A percentile compares a stretch with the other conserved stretches of the same genome.
phyloP scores from a whole-genome alignment of 805 yeast species.

The Candida coleopterorum region DNA sequence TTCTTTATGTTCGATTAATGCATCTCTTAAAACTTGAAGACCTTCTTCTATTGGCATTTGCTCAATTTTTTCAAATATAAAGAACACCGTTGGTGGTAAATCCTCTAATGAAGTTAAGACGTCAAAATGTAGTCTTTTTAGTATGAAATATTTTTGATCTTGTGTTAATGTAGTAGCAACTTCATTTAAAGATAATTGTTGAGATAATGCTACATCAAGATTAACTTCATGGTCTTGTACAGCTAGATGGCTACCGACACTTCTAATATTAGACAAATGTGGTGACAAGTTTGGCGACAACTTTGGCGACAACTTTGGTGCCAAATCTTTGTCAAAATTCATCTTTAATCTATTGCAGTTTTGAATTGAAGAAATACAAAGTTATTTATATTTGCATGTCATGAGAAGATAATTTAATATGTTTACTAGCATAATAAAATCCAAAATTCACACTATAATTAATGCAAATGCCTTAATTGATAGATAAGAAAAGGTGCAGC shows the following conservation, averaged over 20 bases:
- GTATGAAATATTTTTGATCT: conserved; percentile 24
- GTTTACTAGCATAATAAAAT: too few species aligned
- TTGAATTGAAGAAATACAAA: too few species aligned
- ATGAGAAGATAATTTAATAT: too few species aligned
- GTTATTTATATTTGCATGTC: too few species aligned
- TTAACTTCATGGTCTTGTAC: conserved; percentile 13
- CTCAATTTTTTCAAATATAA: conserved; percentile 29
- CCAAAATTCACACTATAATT: too few species aligned
- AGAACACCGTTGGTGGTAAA: conserved; percentile 25
- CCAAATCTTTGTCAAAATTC: too few species aligned
- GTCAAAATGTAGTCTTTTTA: conserved; percentile 23
- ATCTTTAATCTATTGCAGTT: too few species aligned
- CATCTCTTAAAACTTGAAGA: conserved; percentile 22
- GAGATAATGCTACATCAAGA: conserved; percentile 17
- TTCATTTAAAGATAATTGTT: conserved; percentile 15
- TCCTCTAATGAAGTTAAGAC: conserved; percentile 25
- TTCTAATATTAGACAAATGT: conserved; percentile 1
- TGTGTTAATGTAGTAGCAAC: conserved; percentile 15
- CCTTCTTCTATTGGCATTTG: conserved; percentile 18
- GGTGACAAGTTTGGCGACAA: neutral
- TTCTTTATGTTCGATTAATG: conserved; percentile 23
- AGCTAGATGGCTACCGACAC: conserved; percentile 8
- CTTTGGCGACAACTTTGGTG: neutral
- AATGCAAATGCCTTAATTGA: too few species aligned
- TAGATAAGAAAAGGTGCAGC: too few species aligned